A percentile compares a stretch with the other conserved stretches of the same genome.
These are phyloP conservation scores for Orbilia brochopaga DNA, from an alignment of 2,329 filamentous ascomycete species.

Conservation along the genomic window DNA sequence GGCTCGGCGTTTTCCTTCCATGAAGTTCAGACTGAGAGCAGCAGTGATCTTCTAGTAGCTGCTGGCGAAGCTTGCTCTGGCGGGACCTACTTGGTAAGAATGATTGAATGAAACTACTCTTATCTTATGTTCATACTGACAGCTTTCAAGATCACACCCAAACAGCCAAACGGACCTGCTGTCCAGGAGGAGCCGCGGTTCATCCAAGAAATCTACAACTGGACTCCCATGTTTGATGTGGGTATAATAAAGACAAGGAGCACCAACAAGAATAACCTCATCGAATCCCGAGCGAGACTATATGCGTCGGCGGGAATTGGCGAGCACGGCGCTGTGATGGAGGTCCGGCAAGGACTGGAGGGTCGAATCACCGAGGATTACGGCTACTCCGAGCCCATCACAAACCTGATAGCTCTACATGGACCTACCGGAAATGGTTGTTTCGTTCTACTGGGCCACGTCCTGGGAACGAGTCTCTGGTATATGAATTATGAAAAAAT, in stretches of 20 bases:
- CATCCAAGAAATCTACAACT: conserved; percentile 60
- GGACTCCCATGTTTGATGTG: conserved; percentile 64
- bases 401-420: conserved; percentile 35
- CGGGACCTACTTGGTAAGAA: conserved; percentile 73
- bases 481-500: conserved; percentile 32
- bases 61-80: conserved; percentile 80
- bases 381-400: conserved; percentile 29
- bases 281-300: conserved; percentile 59
- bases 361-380: conserved; percentile 63
- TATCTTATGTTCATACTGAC: conserved; percentile 5
- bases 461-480: conserved; percentile 30
- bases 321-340: conserved; percentile 68
- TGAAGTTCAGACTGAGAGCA: conserved; percentile 56
- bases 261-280: conserved; percentile 50
- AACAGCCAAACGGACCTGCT: conserved; percentile 17
- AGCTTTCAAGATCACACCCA: conserved; percentile 30
- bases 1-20: conserved; percentile 78
- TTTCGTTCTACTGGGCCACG: conserved; percentile 27
- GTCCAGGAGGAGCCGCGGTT: conserved; percentile 63
- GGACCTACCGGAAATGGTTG: conserved; percentile 25
- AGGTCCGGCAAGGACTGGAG: conserved; percentile 73
- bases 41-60: conserved; percentile 77
- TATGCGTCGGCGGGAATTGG: conserved; percentile 73
- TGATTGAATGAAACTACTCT: too few species aligned
- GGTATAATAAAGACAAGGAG: conserved; percentile 56